Evolutionary conservation across 371 early-diverging fungal species (phyloP), one percentile per base, ranked within the genome.

Genomic region (Mortierella sp.): DNA sequence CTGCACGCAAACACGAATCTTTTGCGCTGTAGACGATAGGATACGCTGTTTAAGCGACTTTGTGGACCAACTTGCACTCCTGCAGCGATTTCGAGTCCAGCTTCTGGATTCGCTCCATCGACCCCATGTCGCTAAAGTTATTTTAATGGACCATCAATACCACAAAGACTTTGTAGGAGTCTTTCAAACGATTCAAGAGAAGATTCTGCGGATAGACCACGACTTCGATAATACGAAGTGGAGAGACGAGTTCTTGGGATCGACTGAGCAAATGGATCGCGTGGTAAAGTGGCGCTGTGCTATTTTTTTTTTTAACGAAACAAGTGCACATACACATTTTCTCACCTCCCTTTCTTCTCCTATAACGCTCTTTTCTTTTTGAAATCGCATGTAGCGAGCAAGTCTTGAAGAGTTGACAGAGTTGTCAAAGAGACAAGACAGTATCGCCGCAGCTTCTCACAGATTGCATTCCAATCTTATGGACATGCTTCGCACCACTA

Each of bases 141-240:
- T 66, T 4, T 7, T 66, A 2, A 53, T 66, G 60, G 47, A 60
- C 6, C 60, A 52, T 14, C 54, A 59, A 4, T 54, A 54, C 31
- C 67, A 66, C 12, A 44, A 54, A 23, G 67, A 66, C 34, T 59
- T 66, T 43, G 60, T 59, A 26, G 54, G 24, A 5, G 47, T 66
- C n/a, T 60, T 60, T 14, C 32, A 54, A 17, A 37, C 17, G 37
- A 66, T 66, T 4, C 67, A 66, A 27, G 31, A 50, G n/a, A 48
- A 59, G 19, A 21, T 53, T 11, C 67, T 54, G 0, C 58, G 39
- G 23, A 23, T 59, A 8, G 47, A 66, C 14, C 48, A 37, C 15
- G 31, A 53, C 24, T n/a, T 66, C 50, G 60, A 49, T 21, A 48
- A 59, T n/a, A 30, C 59, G 23, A 21, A 39, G 17, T 66, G 67